Base-by-base conservation (phyloP, 1,284 basidiomycete species). In the Puccinia triticina region DNA sequence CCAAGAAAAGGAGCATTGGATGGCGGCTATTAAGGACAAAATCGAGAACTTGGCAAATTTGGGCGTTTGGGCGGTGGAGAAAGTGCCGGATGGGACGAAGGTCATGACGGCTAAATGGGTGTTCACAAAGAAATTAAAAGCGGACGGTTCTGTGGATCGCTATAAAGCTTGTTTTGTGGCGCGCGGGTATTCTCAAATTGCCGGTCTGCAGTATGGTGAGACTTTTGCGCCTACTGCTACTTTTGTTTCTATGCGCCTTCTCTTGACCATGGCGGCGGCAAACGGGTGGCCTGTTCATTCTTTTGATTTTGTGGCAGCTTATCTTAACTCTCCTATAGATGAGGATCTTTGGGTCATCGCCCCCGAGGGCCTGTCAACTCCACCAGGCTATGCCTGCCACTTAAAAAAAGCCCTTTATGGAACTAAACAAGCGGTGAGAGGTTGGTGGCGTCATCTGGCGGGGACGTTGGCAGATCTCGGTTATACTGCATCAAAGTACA, bases 401-500 rank as follows among this genome's bases (percentile, higher is more conserved):
- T 34, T 64, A 5, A 48, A 50, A 43, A 72, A 72, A 26, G 69
- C 69, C 4, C 26, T 72, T 8, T 72, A 72, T 21, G 69, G 69
- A 29, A 72, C 69, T 21, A 46, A 48, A 10, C 69, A 72, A 18
- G 69, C 46, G 14, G 69, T 21, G 4, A 4, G 69, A 18, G 46
- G 69, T 48, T 72, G 69, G 69, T 75, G 73, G 73, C 34, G 61
- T n/a, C 75, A 77, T 59, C 40, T 77, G 16, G 8, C 26, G 10
- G 3, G 16, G 11, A 75, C n/a, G 14, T 29, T 75, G 37, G 1
- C 48, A 4, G 50, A 7, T 3, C 43, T 75, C 1, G 73, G 73
- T 14, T 75, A 55, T n/a, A 12, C 1, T 2, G 2, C 50, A 2
- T 32, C 26, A 10, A 12, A 75, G 40, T 75, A 57, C 50, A 29